phyloP scores from a whole-genome alignment of 192 early-diverging fungal species.

The Coemansia sp. region DNA sequence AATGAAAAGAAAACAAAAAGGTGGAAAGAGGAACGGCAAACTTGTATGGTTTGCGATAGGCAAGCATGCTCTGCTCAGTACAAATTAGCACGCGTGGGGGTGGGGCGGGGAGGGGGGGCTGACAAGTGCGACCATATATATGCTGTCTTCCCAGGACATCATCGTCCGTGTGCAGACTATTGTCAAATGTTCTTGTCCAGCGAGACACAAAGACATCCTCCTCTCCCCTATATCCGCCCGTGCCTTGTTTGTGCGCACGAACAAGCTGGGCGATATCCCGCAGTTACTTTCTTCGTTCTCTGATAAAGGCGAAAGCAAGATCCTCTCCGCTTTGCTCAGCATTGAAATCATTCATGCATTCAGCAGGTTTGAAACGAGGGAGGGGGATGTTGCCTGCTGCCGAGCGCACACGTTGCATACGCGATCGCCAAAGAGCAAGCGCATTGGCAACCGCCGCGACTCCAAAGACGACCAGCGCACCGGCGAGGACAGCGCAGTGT shows the following conservation, averaged over 20 bases:
- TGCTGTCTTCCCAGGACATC: background rate
- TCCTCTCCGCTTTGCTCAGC: background rate
- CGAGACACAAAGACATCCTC: background rate
- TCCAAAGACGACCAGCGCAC: background rate
- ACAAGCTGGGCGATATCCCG: background rate
- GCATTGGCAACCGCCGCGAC: background rate
- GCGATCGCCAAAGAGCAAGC: slow-evolving; percentile 3
- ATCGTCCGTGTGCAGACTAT: background rate
- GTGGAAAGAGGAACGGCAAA: no score
- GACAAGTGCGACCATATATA: background rate
- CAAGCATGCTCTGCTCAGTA: background rate
- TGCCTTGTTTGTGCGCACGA: background rate
- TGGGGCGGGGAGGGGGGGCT: background rate
- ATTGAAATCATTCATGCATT: background rate
- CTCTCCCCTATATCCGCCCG: background rate
- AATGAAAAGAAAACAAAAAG: background rate
- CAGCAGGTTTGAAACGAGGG: background rate
- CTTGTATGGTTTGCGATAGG: no score
- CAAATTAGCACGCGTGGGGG: background rate
- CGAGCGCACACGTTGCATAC: slow-evolving; percentile 2
- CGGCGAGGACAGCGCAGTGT: background rate
- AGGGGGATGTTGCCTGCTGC: background rate
- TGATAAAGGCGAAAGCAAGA: no score
- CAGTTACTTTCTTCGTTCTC: background rate
- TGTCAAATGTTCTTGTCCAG: background rate